Evolutionary conservation across 202 grass and related monocot species (phyloP), one percentile per base, ranked within the genome.

Genomic region (Elaeis oleifera): DNA sequence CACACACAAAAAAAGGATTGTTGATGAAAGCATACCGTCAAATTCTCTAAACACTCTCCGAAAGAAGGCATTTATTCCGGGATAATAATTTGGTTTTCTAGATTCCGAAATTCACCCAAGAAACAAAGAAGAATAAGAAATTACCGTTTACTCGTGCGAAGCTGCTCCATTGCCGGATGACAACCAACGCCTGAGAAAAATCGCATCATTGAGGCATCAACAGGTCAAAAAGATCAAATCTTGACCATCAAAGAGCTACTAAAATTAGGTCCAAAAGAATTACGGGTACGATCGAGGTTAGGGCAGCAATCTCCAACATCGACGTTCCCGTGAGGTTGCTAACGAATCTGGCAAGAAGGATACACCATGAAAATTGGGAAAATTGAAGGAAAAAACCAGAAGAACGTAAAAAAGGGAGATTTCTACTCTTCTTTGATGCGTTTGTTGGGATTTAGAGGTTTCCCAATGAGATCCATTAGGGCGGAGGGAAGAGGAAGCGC

Each of bases 271-370:
- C 26, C 26, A 58, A 58, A 55, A 53, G n/a, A 18, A 49, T 67
- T 72, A 96, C 91, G 59, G 87, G 91, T 48, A 96, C 74, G n/a
- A 91, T 79, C 23, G 76, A 77, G 50, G 92, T 89, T 39, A 97
- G 81, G 11, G 77, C 82, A 5, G 74, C 82, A 28, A 97, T 89
- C 79, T 97, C 92, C 28, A 74, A 8, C 51, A 91, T 72, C 18
- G 87, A 97, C 50, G 92, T 84, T 32, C 92, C 87, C 6, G 77
- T 63, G 56, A 97, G 69, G 75, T 97, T 91, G 84, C 87, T 97
- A 16, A 97, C 88, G 25, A 97, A 97, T 69, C 92, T 91, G 82
- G 62, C 18, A 2, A 61, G 18, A 29, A 81, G 36, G n/a, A 21
- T 36, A 16, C 15, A 28, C 18, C 0, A 28, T 8, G 23, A 50